These are phyloP conservation scores for Ogataea haglerorum DNA, from an alignment of 805 yeast species.

Conservation along the genomic window DNA sequence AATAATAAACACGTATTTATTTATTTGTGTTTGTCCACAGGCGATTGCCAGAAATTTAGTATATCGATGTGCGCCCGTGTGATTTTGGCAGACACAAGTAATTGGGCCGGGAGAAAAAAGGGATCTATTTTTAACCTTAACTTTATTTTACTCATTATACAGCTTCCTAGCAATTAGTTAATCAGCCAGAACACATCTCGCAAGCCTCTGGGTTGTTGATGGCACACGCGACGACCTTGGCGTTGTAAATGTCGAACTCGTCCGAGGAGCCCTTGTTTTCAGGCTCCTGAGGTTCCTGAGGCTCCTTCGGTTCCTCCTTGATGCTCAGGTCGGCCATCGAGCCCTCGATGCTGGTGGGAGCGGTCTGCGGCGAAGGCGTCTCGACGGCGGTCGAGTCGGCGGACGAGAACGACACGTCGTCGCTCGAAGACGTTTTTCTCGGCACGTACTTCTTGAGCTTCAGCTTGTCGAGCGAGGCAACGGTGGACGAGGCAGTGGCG, in stretches of 20 bases:
- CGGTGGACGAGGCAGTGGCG: constrained; percentile 24
- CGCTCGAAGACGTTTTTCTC: constrained; percentile 27
- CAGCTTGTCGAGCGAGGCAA: constrained; percentile 30
- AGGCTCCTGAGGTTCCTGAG: constrained; percentile 5
- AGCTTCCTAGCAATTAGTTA: constrained; percentile 2
- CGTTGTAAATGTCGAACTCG: constrained; percentile 83
- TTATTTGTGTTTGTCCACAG: constrained; percentile 4
- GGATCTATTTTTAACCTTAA: background rate
- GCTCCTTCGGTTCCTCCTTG: constrained; percentile 7
- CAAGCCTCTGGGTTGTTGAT: constrained; percentile 96
- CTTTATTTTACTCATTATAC: constrained; percentile 5
- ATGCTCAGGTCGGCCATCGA: constrained; percentile 46
- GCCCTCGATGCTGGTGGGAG: constrained; percentile 39
- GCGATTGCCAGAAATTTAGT: constrained; percentile 4
- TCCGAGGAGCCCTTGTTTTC: constrained; percentile 21
- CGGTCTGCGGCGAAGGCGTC: constrained; percentile 45
- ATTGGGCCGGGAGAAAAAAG: background rate
- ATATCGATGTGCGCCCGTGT: background rate
- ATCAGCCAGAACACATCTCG: constrained; percentile 96
- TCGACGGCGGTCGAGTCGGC: constrained; percentile 36
- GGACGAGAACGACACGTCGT: constrained; percentile 28
- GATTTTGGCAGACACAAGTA: background rate
- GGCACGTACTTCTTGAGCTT: constrained; percentile 35
- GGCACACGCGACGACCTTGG: constrained; percentile 94
- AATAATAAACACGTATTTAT: constrained; percentile 4